Percentiles rank a stretch among this genome's conserved stretches.
Evolutionary conservation across 2,329 filamentous ascomycete species (phyloP).

Genomic region (Aureobasidium sp.): DNA sequence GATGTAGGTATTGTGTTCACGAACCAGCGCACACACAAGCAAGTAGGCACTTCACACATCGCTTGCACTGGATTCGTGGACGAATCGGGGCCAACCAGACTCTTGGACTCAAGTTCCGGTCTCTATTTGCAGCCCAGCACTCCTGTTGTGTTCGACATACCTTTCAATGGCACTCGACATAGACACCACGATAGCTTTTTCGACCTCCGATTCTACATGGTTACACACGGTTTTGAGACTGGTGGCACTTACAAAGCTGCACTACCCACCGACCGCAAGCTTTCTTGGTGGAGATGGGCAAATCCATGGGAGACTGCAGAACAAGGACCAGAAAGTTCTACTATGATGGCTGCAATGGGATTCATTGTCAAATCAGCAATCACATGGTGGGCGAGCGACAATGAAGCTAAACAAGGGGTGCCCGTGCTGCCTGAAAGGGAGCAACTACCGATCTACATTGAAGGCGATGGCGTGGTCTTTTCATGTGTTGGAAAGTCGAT

Average conservation of each 20-base stretch:
- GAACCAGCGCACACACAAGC: neutral
- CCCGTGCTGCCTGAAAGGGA: neutral
- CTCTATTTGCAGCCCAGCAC: neutral
- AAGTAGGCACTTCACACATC: neutral
- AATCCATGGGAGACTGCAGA: neutral
- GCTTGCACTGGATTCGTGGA: neutral
- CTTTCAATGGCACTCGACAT: neutral
- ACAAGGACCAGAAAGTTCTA: neutral
- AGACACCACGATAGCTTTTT: neutral
- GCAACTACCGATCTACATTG: neutral
- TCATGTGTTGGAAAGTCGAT: neutral
- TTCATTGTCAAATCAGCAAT: neutral
- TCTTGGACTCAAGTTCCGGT: neutral
- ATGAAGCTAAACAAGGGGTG: neutral
- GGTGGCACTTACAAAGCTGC: neutral
- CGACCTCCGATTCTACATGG: neutral
- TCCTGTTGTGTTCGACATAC: neutral
- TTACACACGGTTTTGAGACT: neutral
- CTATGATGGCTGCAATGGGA: neutral
- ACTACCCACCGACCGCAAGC: neutral
- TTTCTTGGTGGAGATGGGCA: neutral
- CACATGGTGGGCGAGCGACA: neutral
- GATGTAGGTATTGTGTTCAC: neutral
- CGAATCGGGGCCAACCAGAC: neutral
- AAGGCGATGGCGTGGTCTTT: neutral